Evolutionary conservation across 345 rosid species (phyloP).

Genomic region (Camelina sativa): DNA sequence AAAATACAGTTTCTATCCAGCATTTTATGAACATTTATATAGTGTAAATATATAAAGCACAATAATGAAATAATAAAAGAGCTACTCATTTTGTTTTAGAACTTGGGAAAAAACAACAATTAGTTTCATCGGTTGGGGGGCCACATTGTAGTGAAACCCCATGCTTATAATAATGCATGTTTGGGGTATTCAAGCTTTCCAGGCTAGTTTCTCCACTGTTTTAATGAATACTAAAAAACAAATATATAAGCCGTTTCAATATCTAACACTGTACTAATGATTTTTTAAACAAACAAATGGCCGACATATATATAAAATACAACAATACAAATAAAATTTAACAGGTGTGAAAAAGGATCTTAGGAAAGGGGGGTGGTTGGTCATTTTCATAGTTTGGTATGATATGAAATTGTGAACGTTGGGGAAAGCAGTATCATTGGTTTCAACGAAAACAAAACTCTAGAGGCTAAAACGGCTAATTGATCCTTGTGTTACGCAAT

Average conservation of each 20-base stretch:
- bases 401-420: slow-evolving; percentile 39
- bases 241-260: not conserved
- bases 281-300: slow-evolving; percentile 15
- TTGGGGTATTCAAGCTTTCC: slow-evolving; percentile 40
- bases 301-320: slow-evolving; percentile 27
- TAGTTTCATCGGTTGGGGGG: slow-evolving; percentile 32
- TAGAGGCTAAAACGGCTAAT: slow-evolving; percentile 29
- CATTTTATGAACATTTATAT: not conserved
- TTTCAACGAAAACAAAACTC: slow-evolving; percentile 1
- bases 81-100: slow-evolving; percentile 27
- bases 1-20: not conserved
- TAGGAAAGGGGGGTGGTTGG: slow-evolving; percentile 35
- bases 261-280: not conserved
- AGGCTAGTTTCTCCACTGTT: slow-evolving; percentile 37
- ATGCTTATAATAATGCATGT: slow-evolving; percentile 41
- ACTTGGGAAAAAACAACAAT: slow-evolving; percentile 3
- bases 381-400: slow-evolving; percentile 45
- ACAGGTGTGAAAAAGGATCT: slow-evolving; percentile 18
- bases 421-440: slow-evolving; percentile 28
- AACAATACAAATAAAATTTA: not conserved
- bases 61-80: not conserved
- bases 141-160: slow-evolving; percentile 30
- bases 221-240: slow-evolving; percentile 11
- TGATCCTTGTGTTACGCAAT: slow-evolving; percentile 27
- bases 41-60: not conserved